These are phyloP conservation scores for Chiua sp. DNA, from an alignment of 1,284 basidiomycete species.

Conservation along the genomic window DNA sequence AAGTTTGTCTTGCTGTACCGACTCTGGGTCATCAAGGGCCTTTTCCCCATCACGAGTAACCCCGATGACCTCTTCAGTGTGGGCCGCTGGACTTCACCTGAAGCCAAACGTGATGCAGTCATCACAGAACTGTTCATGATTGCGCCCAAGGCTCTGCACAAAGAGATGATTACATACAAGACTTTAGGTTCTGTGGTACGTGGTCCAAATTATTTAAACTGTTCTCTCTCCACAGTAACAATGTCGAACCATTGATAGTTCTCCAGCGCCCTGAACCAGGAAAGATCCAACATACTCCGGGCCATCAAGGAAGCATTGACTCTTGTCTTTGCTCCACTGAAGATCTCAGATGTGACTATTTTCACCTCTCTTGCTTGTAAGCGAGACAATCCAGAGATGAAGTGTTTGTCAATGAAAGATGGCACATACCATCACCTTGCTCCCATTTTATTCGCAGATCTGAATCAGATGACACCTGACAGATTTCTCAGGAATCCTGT, in stretches of 20 bases:
- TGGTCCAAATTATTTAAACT: neutral
- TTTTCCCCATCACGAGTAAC: neutral
- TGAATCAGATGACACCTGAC: neutral
- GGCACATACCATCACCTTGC: neutral
- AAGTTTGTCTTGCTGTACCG: neutral
- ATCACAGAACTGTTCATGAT: neutral
- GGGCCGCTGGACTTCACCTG: neutral
- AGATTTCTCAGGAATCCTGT: neutral
- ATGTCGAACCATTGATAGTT: neutral
- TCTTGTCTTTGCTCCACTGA: conserved; percentile 2
- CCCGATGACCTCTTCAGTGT: neutral
- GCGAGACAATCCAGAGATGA: neutral
- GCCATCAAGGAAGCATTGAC: conserved; percentile 2
- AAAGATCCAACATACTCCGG: conserved; percentile 9
- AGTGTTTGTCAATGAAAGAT: neutral
- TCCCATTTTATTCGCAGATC: neutral
- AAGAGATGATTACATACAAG: neutral
- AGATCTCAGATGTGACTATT: neutral
- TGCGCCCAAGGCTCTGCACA: neutral
- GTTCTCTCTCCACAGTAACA: no score
- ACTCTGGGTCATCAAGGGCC: conserved; percentile 1
- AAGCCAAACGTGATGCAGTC: neutral
- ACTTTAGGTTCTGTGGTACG: neutral
- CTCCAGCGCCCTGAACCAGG: neutral
- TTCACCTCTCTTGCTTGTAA: neutral